These are phyloP conservation scores for Fusarium sp. DNA, from an alignment of 2,329 filamentous ascomycete genomes.

Conservation along the genomic window DNA sequence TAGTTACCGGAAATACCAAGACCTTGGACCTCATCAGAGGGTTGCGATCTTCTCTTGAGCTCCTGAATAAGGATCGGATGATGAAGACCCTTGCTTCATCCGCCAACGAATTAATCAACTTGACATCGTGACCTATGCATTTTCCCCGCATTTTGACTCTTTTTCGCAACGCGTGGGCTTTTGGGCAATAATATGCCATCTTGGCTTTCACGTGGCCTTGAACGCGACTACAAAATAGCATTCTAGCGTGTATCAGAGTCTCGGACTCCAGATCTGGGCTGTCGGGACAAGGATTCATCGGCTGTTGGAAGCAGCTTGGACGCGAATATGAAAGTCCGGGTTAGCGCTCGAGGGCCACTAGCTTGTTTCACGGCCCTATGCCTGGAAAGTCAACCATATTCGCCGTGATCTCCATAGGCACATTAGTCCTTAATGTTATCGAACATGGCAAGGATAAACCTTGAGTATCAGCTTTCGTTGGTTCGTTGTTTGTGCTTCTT, in stretches of 20 bases:
- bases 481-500: too few relatives aligned
- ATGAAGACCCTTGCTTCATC: not conserved
- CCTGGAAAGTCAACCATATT: not conserved
- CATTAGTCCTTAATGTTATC: not conserved
- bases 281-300: fast-evolving
- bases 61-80: not conserved
- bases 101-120: fast-evolving
- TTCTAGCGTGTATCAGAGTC: not conserved
- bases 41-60: not conserved
- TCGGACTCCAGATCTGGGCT: not conserved
- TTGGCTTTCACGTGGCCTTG: not conserved
- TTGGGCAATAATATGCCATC: fast-evolving
- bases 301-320: not conserved
- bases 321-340: not conserved
- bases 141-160: not conserved
- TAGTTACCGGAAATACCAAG: not conserved
- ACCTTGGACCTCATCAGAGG: fast-evolving
- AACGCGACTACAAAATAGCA: not conserved
- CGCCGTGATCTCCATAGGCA: fast-evolving
- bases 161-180: not conserved
- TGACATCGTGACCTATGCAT: not conserved
- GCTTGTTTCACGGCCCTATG: not conserved
- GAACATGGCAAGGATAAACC: too few relatives aligned
- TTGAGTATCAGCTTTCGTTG: fast-evolving
- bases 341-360: not conserved